Evolutionary conservation across 345 rosid genomes (phyloP).

Genomic region (Alliaria petiolata): DNA sequence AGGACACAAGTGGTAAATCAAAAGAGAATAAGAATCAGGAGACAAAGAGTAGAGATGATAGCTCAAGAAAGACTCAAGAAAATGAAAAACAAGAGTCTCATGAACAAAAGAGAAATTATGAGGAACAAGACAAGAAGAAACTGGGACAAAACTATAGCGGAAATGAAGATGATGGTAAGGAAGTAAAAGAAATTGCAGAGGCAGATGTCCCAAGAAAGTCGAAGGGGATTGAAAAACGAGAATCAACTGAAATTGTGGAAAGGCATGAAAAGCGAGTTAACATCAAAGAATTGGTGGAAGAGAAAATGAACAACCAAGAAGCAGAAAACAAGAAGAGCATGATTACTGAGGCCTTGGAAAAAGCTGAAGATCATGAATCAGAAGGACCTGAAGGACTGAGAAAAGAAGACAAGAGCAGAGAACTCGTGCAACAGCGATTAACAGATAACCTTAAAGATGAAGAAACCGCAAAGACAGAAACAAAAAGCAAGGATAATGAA

Average conservation of each 20-base stretch:
- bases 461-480: neutral
- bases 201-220: neutral
- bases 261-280: neutral
- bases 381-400: neutral
- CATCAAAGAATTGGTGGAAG: neutral
- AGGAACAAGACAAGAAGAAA: conserved; percentile 4
- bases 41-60: neutral
- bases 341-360: neutral
- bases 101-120: neutral
- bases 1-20: neutral
- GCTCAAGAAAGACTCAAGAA: neutral
- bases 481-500: neutral
- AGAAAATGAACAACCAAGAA: neutral
- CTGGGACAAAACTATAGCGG: neutral
- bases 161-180: neutral
- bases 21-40: neutral
- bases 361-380: neutral
- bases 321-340: neutral
- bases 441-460: neutral
- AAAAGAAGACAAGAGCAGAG: neutral
- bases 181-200: neutral
- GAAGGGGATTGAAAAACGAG: neutral
- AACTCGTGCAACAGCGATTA: neutral
- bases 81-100: neutral
- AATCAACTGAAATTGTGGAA: neutral